Base-by-base conservation (phyloP, 371 early-diverging fungal species). In the Choanephora cucurbitarum region DNA sequence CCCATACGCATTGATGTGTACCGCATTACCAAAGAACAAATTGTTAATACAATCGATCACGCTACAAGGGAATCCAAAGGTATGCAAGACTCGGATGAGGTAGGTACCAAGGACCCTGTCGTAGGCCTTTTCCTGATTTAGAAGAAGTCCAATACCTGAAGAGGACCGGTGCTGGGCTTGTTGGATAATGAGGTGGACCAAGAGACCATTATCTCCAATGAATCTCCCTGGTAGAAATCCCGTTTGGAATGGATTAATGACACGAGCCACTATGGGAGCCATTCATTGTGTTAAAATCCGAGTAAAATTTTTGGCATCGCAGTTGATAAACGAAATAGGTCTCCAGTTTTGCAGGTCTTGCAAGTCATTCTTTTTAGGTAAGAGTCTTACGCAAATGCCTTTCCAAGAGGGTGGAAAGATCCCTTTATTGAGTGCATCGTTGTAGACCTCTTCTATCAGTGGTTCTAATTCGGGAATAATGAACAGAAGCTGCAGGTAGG, bases 101-200 rank as follows among this genome's bases (percentile, higher is more conserved):
- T 64, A 65, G 0, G 21, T 28, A 5, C 53, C 63, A 21, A 60
- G 58, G 8, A n/a, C n/a, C n/a, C n/a, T n/a, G n/a, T n/a, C n/a
- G n/a, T n/a, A n/a, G n/a, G n/a, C n/a, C n/a, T n/a, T 57, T 41
- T 57, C 57, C 33, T 62, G 63, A 37, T 62, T 55, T 1, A 69
- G 39, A 1, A 59, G 40, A 3, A 70, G 28, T 18, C 52, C 65
- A 24, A 65, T 49, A 7, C 3, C 7, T 3, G 9, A 49, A 21
- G 14, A 19, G 2, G 1, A 49, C 10, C 1, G 32, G 7, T 11
- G 34, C 7, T 21, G 18, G 1, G 60, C 57, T 31, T 23, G 39
- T 13, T 17, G 28, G 18, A 48, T 45, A 0, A 49, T 3, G 0
- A 41, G 1, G 0, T 56, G 52, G 8, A 52, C 8, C 5, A 41